Conservation (phyloP, 2,329 filamentous ascomycete genomes). For the Ilyonectria mors-panacis region DNA sequence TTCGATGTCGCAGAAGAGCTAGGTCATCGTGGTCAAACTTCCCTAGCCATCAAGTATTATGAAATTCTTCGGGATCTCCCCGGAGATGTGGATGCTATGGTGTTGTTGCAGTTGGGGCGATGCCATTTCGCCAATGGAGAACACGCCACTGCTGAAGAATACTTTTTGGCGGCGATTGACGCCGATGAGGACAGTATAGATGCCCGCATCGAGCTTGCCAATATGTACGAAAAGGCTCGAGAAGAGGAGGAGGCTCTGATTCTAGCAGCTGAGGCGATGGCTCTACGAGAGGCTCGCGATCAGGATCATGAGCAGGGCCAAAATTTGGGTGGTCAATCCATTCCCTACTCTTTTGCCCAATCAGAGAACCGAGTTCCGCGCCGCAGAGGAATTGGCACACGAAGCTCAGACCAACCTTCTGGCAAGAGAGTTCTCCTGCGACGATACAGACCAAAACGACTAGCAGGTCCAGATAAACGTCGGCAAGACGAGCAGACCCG, state of each 20-base stretch:
- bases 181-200: constrained; percentile 81
- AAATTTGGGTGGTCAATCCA: background rate
- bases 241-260: constrained; percentile 83
- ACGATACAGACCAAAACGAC: constrained; percentile 62
- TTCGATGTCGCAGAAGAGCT: constrained; percentile 73
- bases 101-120: constrained; percentile 71
- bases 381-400: constrained; percentile 28
- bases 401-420: constrained; percentile 24
- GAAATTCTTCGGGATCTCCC: constrained; percentile 66
- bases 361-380: constrained; percentile 31
- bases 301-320: constrained; percentile 34
- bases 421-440: constrained; percentile 52
- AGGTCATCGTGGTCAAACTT: constrained; percentile 45
- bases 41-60: constrained; percentile 68
- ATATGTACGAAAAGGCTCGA: constrained; percentile 84
- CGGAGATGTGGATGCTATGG: constrained; percentile 65
- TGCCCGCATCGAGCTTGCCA: constrained; percentile 84
- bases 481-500: constrained; percentile 61
- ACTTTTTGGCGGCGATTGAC: constrained; percentile 81
- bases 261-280: constrained; percentile 81
- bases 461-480: constrained; percentile 62
- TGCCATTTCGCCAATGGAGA: constrained; percentile 79
- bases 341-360: constrained; percentile 17
- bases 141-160: constrained; percentile 80
- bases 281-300: constrained; percentile 68